Percentiles rank a stretch among this genome's conserved stretches.
phyloP scores from a whole-genome alignment of 78 protist genomes.

The Tieghemostelium lacteum region DNA sequence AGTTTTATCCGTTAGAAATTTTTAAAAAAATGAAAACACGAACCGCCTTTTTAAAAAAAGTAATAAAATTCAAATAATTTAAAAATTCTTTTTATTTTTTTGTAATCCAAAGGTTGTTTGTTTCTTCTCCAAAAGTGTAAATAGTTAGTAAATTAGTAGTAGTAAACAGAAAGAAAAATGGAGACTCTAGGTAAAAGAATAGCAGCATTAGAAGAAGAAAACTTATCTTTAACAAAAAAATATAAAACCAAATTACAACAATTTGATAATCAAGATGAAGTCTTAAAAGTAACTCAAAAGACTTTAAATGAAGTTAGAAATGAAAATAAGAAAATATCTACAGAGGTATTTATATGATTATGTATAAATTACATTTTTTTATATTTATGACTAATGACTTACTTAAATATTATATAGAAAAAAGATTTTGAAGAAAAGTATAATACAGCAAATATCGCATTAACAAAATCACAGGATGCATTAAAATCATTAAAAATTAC shows the following conservation, averaged over 20 bases:
- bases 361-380: not conserved
- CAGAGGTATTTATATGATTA: constrained; percentile 4
- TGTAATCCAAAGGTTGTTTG: not conserved
- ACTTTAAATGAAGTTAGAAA: not conserved
- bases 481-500: not conserved
- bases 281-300: not conserved
- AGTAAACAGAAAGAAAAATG: no score
- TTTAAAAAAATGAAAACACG: no score
- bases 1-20: not conserved
- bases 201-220: constrained; percentile 1
- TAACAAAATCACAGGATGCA: constrained; percentile 2
- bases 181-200: no score
- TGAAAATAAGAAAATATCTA: constrained; percentile 11
- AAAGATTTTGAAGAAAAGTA: constrained; percentile 12
- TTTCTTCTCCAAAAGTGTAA: no score
- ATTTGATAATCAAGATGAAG: constrained; percentile 9
- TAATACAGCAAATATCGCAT: not conserved
- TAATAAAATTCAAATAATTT: not conserved
- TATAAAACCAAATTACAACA: not conserved
- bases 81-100: no score
- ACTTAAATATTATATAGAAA: not conserved
- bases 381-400: not conserved
- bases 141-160: no score
- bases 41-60: not conserved
- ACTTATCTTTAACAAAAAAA: not conserved